These are phyloP conservation scores for Hypoxylon sp. DNA, from an alignment of 2,329 filamentous ascomycete genomes.

Conservation along the genomic window DNA sequence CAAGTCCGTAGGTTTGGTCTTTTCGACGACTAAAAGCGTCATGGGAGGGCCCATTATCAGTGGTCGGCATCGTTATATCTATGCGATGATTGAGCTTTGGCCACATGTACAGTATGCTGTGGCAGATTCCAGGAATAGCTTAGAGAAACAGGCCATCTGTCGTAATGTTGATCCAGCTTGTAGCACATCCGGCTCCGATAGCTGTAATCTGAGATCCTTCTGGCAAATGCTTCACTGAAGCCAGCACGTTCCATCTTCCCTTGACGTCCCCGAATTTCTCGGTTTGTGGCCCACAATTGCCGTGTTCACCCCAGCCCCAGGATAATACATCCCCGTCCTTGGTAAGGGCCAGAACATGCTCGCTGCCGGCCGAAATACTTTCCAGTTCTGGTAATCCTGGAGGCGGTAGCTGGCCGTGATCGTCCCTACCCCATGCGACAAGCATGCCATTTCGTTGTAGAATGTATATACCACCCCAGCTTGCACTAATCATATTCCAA, in stretches of 20 bases:
- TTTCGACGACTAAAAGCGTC: slow-evolving; percentile 53
- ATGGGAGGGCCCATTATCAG: neutral
- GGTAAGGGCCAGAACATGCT: slow-evolving; percentile 84
- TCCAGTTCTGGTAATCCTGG: slow-evolving; percentile 68
- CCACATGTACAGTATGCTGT: neutral
- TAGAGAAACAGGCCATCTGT: slow-evolving; percentile 52
- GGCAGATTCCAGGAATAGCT: slow-evolving; percentile 23
- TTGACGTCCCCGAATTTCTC: slow-evolving; percentile 72
- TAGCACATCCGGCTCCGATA: slow-evolving; percentile 90
- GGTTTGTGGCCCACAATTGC: slow-evolving; percentile 85
- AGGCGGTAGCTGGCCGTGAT: slow-evolving; percentile 85
- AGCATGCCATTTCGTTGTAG: slow-evolving; percentile 72
- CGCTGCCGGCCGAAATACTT: slow-evolving; percentile 85
- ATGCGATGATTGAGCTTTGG: slow-evolving; percentile 8
- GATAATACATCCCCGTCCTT: slow-evolving; percentile 75
- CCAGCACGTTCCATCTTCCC: slow-evolving; percentile 76
- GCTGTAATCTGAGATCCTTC: slow-evolving; percentile 65
- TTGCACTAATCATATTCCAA: slow-evolving; percentile 79
- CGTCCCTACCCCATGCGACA: slow-evolving; percentile 83
- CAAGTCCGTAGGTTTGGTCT: slow-evolving; percentile 68
- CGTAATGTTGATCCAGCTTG: slow-evolving; percentile 78
- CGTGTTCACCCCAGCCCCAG: slow-evolving; percentile 98
- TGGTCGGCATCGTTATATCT: neutral
- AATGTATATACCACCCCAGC: slow-evolving; percentile 86
- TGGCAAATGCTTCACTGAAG: slow-evolving; percentile 67